Conservation (phyloP, 192 early-diverging fungal genomes). For the Coemansia sp. region DNA sequence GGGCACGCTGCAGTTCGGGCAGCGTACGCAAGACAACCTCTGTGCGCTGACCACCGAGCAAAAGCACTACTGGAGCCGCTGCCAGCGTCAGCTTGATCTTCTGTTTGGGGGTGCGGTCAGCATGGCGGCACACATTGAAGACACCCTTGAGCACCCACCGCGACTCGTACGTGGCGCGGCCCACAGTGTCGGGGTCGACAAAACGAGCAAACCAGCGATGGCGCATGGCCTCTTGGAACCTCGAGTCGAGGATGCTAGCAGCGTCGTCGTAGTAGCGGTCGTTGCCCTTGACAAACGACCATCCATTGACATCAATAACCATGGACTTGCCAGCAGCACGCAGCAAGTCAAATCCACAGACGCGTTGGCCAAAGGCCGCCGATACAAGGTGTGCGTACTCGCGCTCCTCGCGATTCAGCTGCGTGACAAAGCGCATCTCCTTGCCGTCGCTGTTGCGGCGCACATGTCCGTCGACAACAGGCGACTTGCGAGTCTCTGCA, state of each 20-base stretch:
- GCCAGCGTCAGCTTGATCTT: conserved; percentile 88
- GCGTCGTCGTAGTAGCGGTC: conserved; percentile 89
- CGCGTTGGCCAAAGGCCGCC: conserved; percentile 83
- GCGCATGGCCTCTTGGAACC: conserved; percentile 71
- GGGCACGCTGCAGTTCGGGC: conserved; percentile 51
- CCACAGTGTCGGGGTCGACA: conserved; percentile 54
- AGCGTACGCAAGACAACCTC: conserved; percentile 80
- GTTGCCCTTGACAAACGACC: conserved; percentile 98
- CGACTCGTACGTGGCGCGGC: conserved; percentile 58
- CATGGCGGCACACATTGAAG: conserved; percentile 89
- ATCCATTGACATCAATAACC: conserved; percentile 98
- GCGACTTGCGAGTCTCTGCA: conserved; percentile 95
- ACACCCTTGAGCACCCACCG: conserved; percentile 94
- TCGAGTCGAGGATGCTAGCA: conserved; percentile 65
- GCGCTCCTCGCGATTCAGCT: conserved; percentile 74
- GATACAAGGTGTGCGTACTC: conserved; percentile 71
- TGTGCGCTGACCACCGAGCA: conserved; percentile 64
- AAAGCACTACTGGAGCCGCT: conserved; percentile 63
- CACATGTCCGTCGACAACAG: conserved; percentile 95
- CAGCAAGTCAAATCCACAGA: conserved; percentile 94
- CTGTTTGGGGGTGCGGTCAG: conserved; percentile 95
- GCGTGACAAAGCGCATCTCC: conserved; percentile 90
- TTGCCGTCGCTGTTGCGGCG: conserved; percentile 94
- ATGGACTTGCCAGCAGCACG: conserved; percentile 74
- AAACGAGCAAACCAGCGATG: conserved; percentile 58